These are phyloP conservation scores for Melaleuca quinquenervia DNA, from an alignment of 345 rosid genomes.

Conservation along the genomic window DNA sequence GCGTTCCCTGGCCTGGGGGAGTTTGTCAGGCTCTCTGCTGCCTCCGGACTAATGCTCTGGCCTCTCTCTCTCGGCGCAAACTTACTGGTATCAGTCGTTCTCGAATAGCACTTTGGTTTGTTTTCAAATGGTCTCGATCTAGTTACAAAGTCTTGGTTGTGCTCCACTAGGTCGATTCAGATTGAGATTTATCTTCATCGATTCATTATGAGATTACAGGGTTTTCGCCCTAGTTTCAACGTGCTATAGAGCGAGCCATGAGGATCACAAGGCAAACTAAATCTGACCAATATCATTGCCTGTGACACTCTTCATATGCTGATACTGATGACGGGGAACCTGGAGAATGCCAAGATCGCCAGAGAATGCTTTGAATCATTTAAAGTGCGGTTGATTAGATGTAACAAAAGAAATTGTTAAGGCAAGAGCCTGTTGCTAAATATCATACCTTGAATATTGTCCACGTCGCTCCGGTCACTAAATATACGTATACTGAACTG, in stretches of 20 bases:
- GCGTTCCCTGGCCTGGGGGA: conserved; percentile 79
- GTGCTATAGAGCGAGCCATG: background rate
- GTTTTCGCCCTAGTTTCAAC: background rate
- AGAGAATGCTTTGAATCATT: too few species aligned
- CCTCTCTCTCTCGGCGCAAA: background rate
- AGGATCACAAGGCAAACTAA: background rate
- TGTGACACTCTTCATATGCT: background rate
- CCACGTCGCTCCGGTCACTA: background rate
- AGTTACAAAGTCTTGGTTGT: background rate
- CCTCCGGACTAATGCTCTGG: conserved; percentile 73
- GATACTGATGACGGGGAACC: conserved; percentile 74
- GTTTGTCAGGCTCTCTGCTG: conserved; percentile 56
- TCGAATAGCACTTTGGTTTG: background rate
- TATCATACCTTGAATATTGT: background rate
- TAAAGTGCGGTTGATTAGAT: background rate
- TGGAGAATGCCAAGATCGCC: conserved; percentile 59
- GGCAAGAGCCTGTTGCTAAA: background rate
- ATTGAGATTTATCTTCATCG: background rate
- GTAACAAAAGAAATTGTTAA: background rate
- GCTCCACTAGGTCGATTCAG: background rate
- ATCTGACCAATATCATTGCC: background rate
- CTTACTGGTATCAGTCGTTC: background rate
- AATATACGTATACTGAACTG: background rate
- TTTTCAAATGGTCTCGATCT: background rate
- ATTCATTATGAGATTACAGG: background rate